These are phyloP conservation scores for Teratosphaeriaceae sp. DNA, from an alignment of 2,329 filamentous ascomycete species.

Conservation along the genomic window DNA sequence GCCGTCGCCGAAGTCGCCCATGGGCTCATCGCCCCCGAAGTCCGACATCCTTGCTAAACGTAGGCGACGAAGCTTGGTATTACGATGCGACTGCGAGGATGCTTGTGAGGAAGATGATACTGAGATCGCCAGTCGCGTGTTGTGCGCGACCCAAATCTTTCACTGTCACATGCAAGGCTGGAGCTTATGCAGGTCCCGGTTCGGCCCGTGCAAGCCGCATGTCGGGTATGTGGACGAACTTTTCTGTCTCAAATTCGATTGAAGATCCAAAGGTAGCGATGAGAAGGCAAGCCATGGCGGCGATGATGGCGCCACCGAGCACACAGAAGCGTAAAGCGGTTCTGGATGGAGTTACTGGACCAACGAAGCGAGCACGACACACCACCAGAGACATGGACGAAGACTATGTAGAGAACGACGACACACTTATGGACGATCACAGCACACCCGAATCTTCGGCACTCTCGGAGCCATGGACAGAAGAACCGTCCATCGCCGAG, in stretches of 20 bases:
- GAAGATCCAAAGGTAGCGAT: no score
- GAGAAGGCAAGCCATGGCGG: no score
- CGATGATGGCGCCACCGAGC: not conserved
- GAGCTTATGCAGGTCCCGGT: not conserved
- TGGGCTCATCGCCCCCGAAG: conserved; percentile 35
- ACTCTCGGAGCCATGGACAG: not conserved
- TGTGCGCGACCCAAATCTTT: conserved; percentile 4
- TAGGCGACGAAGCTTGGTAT: no score
- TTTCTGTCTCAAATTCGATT: no score
- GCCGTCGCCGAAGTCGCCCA: conserved; percentile 28
- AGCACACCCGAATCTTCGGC: not conserved
- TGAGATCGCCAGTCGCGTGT: no score
- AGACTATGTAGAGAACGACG: not conserved
- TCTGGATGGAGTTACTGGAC: not conserved
- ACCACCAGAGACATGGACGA: not conserved
- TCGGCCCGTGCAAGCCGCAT: no score
- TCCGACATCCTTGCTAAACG: conserved; percentile 39
- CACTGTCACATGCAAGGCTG: conserved; percentile 3
- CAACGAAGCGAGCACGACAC: not conserved
- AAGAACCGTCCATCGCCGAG: conserved; percentile 12
- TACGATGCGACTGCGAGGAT: not conserved
- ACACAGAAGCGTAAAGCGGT: conserved; percentile 3
- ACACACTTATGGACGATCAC: not conserved
- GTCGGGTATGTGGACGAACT: no score
- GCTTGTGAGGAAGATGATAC: not conserved